Percentiles rank a stretch among this genome's conserved stretches.
These are phyloP conservation scores for Mortierella sp. DNA, from an alignment of 371 early-diverging fungal species.

Conservation along the genomic window DNA sequence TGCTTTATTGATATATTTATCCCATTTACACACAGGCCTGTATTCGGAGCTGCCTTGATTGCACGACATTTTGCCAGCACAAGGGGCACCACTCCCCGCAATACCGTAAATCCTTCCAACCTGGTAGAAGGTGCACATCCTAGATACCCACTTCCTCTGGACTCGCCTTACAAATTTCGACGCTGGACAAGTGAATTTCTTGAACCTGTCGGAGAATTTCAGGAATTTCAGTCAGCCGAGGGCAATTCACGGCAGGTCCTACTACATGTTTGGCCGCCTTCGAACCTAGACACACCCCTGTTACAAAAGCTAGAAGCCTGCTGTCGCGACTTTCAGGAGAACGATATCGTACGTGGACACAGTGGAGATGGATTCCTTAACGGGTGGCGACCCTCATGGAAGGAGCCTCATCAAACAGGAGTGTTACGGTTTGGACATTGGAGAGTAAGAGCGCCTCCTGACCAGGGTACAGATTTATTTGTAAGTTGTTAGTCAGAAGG, in stretches of 20 bases:
- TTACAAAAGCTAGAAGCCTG: conserved; percentile 43
- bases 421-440: conserved; percentile 51
- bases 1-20: too few species aligned
- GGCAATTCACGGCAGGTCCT: conserved; percentile 50
- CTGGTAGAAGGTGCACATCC: too few species aligned
- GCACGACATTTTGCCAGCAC: too few species aligned
- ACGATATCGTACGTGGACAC: conserved; percentile 50
- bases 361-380: conserved; percentile 51
- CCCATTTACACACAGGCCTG: too few species aligned
- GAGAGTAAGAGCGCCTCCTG: conserved; percentile 43
- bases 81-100: too few species aligned
- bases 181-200: conserved; percentile 34
- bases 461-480: conserved; percentile 28
- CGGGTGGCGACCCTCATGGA: conserved; percentile 52
- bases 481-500: conserved; percentile 33
- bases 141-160: conserved; percentile 30
- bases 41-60: too few species aligned
- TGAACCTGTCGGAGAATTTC: conserved; percentile 49
- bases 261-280: conserved; percentile 53
- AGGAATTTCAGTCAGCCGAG: conserved; percentile 52
- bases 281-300: conserved; percentile 17
- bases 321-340: conserved; percentile 47
- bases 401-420: conserved; percentile 41
- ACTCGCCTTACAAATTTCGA: conserved; percentile 39
- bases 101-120: too few species aligned